Evolutionary conservation across 345 rosid genomes (phyloP).

Genomic region (Pistacia integerrima): DNA sequence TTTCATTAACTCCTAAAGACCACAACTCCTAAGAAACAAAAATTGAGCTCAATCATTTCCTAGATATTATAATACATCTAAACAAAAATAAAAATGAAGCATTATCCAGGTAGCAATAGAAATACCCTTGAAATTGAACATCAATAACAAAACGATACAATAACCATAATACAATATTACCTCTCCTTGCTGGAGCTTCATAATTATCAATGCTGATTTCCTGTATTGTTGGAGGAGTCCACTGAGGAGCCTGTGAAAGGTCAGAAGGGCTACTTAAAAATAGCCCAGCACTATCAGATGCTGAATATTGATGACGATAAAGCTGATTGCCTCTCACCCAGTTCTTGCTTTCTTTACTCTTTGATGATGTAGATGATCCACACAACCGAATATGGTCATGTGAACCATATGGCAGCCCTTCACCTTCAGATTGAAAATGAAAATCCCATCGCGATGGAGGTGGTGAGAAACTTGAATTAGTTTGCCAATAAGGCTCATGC

Average conservation of each 20-base stretch:
- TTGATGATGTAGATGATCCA: constrained; percentile 63
- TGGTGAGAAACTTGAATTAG: constrained; percentile 63
- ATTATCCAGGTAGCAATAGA: background rate
- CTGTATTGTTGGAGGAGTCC: constrained; percentile 60
- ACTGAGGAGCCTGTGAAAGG: constrained; percentile 50
- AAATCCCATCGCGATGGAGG: constrained; percentile 60
- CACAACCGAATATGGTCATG: constrained; percentile 31
- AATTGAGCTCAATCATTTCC: background rate
- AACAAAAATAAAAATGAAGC: background rate
- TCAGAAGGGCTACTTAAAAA: constrained; percentile 46
- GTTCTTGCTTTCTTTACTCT: constrained; percentile 51
- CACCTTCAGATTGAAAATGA: constrained; percentile 44
- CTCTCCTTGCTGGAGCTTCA: constrained; percentile 48
- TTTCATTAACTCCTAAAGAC: constrained; percentile 1
- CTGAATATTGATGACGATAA: constrained; percentile 30
- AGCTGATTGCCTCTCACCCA: constrained; percentile 39
- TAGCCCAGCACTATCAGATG: constrained; percentile 42
- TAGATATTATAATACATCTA: background rate
- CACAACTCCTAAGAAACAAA: background rate
- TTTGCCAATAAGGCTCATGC: constrained; percentile 64
- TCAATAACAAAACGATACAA: background rate
- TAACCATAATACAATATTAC: constrained; percentile 20
- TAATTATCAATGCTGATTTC: constrained; percentile 41
- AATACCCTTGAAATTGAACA: background rate
- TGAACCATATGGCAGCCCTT: constrained; percentile 44